These are phyloP conservation scores for Fusarium coicis DNA, from an alignment of 2,329 filamentous ascomycete species.

Conservation along the genomic window DNA sequence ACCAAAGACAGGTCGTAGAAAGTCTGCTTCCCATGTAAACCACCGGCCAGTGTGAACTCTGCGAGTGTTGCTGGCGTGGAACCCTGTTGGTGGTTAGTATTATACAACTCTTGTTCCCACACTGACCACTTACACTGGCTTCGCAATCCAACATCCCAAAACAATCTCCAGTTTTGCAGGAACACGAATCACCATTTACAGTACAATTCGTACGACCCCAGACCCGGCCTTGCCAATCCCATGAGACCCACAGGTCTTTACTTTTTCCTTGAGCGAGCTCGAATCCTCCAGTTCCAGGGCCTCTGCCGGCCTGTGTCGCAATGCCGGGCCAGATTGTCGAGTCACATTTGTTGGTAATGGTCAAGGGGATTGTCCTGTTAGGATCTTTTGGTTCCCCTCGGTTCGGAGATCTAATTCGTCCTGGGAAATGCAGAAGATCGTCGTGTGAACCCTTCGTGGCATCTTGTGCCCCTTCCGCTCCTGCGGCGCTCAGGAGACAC, in stretches of 20 bases:
- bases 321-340: slow-evolving; percentile 82
- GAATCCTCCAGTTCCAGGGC: slow-evolving; percentile 76
- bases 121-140: slow-evolving; percentile 66
- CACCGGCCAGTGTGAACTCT: slow-evolving; percentile 81
- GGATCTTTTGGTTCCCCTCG: slow-evolving; percentile 38
- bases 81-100: slow-evolving; percentile 61
- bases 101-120: not conserved
- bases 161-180: slow-evolving; percentile 82
- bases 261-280: slow-evolving; percentile 68
- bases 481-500: slow-evolving; percentile 28
- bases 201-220: slow-evolving; percentile 89
- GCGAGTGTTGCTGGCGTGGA: slow-evolving; percentile 79
- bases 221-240: slow-evolving; percentile 82
- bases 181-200: slow-evolving; percentile 73
- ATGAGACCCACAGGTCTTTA: slow-evolving; percentile 71
- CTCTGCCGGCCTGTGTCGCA: slow-evolving; percentile 76
- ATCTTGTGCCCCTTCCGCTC: slow-evolving; percentile 22
- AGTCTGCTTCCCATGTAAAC: slow-evolving; percentile 68
- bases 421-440: slow-evolving; percentile 43
- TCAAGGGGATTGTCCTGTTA: slow-evolving; percentile 63
- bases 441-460: slow-evolving; percentile 41
- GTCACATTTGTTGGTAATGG: slow-evolving; percentile 77
- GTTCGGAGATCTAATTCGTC: slow-evolving; percentile 38
- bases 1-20: slow-evolving; percentile 90
- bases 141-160: slow-evolving; percentile 75